Evolutionary conservation across 805 yeast species (phyloP), one percentile per base, ranked within the genome.

Genomic region (Candida ortonii): DNA sequence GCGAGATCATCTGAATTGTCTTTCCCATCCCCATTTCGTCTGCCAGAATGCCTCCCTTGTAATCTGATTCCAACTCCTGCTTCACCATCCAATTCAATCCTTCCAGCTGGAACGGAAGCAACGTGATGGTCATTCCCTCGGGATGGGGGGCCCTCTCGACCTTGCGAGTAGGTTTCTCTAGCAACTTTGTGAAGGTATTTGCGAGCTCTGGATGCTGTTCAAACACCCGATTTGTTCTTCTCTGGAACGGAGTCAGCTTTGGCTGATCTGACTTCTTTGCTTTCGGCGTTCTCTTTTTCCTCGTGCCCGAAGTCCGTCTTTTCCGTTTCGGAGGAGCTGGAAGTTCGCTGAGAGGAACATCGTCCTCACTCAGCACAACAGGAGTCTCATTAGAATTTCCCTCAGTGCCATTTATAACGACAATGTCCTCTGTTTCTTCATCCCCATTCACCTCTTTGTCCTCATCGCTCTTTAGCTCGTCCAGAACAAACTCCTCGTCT

Each of bases 21-120:
- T 93, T 93, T 44, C 99, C 99, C 97, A 93, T 90, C 22, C 99
- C 99, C 99, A 93, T 93, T 61, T 93, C 99, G 65, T 93, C 99
- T 5, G 98, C 97, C 29, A 93, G 65, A 7, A 93, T 81, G 11
- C 97, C 98, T 16, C 98, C 98, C 11, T 73, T 69, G 59, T 83
- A 90, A 26, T 68, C 71, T 16, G 84, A 70, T 15, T 78, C 78
- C 52, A 87, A 95, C 53, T 90, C 97, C 61, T 90, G 97, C 30
- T 76, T 70, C 10, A 75, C 48, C 41, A 93, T 70, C 99, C 99
- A 93, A 50, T 83, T 75, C 30, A 93, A 66, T 13, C 98, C 98
- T 64, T 93, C 99, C 11, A 77, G 65, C 61, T 93, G 99, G 61
- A 93, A 93, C 1, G 97, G 97, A 18, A 93, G 66, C 23, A 93